Conservation (phyloP, 257 asterid genomes). For the Solanum stenotomum region DNA sequence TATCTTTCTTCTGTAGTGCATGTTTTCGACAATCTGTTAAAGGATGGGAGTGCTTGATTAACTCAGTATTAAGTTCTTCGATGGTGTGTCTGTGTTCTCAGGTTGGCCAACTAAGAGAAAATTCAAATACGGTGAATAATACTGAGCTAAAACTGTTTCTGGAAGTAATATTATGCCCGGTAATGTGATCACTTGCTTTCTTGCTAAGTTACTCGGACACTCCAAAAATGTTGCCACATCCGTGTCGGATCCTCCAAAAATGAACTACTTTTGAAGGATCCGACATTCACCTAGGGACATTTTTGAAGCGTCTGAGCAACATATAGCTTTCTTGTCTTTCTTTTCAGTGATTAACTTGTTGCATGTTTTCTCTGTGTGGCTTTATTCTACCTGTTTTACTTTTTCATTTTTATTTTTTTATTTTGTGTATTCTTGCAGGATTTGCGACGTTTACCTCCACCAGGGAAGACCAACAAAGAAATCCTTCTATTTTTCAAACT, state of each 20-base stretch:
- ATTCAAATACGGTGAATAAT: conserved; percentile 46
- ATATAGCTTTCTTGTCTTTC: background rate
- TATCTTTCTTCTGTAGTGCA: background rate
- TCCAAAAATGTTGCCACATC: background rate
- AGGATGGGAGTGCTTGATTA: background rate
- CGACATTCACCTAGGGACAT: background rate
- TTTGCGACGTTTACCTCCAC: background rate
- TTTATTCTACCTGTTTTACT: background rate
- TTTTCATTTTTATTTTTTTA: background rate
- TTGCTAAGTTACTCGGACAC: background rate
- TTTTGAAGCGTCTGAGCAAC: background rate
- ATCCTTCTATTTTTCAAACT: conserved; percentile 61
- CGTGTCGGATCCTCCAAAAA: background rate
- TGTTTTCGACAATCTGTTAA: background rate
- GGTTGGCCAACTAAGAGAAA: conserved; percentile 75
- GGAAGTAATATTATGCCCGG: conserved; percentile 65
- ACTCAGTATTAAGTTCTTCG: background rate
- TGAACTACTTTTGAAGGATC: background rate
- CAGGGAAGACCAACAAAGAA: conserved; percentile 33
- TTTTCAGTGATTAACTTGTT: background rate
- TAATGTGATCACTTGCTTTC: conserved; percentile 10
- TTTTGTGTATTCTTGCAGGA: background rate
- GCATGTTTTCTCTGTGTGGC: background rate
- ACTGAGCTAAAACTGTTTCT: conserved; percentile 60
- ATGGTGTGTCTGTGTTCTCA: conserved; percentile 6